Base-by-base conservation (phyloP, 768 basidiomycete genomes). In the Boletellus ananiceps region DNA sequence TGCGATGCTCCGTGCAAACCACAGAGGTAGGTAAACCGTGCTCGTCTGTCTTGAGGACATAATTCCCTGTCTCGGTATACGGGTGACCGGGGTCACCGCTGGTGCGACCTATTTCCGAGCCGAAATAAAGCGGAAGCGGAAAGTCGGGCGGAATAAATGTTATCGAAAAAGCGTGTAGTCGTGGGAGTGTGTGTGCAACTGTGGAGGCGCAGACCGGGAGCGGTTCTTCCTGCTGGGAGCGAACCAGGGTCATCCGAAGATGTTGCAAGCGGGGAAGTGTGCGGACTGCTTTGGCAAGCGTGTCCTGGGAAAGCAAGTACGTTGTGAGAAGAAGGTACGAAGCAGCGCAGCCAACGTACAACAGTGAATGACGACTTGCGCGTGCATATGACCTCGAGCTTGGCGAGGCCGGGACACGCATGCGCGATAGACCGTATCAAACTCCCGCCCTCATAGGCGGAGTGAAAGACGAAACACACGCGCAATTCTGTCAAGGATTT, bases 351-450 rank as follows among this genome's bases (percentile, higher is more conserved):
- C 8, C 25, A 14, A 40, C 44, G 66, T 78, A 86, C 86, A 34
- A 89, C 72, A 49, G 83, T 83, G 64, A 89, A 84, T 1, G 85
- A 86, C 11, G 87, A 82, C 56, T 80, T 83, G 56, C 80, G 80
- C 12, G 76, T 74, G 60, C 83, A 86, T 14, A 81, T 80, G 36
- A 89, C 66, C 53, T 85, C 80, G 8, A 89, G 71, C 59, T 82
- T 77, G 31, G 69, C 72, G 33, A 89, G 71, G 45, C 76, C 74
- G 11, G 86, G 86, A 58, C 86, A 88, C 0, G 83, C 76, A 12
- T 79, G 68, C 45, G 81, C 78, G 49, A 89, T 75, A 4, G 83
- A 81, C 39, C 83, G 79, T 31, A 89, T 71, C 49, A 88, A 69
- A 56, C 81, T 81, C 23, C 80, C 82, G 58, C 83, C 83, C 56